Base-by-base conservation (phyloP, 1,284 basidiomycete species). In the Chalciporus piperatoides region DNA sequence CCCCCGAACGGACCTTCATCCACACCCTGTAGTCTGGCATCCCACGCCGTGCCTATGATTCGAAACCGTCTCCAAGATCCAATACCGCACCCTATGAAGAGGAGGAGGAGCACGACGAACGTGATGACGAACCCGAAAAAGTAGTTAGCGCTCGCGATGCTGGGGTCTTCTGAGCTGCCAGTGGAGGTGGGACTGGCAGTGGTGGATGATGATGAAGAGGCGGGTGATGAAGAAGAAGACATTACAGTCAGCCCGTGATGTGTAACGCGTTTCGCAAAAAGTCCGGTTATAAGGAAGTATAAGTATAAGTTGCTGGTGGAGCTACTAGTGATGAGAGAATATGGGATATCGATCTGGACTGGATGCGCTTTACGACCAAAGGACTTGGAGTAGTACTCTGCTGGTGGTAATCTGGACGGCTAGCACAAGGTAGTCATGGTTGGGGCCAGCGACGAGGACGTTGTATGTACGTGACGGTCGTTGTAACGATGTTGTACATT, bases 101-200 rank as follows among this genome's bases (percentile, higher is more conserved):
- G 67, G 45, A 82, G 67, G 37, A 84, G 71, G 47, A 84, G 71
- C 7, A 76, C 73, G 59, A 81, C 68, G 59, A 84, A 81, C 28
- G 80, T 76, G 62, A 84, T 74, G 54, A 83, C 73, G 59, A 84
- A 83, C 36, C 80, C 81, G 56, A 83, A 83, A 60, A 80, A 80
- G 57, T 80, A 79, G 60, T 70, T 78, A 43, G 73, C 69, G 25
- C 71, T 54, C 1, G 57, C 50, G 40, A 54, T 46, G 21, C 36
- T 17, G 0, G 42, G 9, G 12, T 15, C 17, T 50, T 48, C 17
- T 51, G 49, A 0, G 5, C 15, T 25, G 42, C 21, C 21, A 25
- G 23, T 24, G 6, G 21, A 3, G 32, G 33, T 0, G 44, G 35
- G 1, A 44, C 40, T 1, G n/a, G 38, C 0, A 45, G 28, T 2